Percentiles rank a stretch among this genome's conserved stretches.
These are phyloP conservation scores for Clonostachys byssicola DNA, from an alignment of 2,329 filamentous ascomycete species.

Conservation along the genomic window DNA sequence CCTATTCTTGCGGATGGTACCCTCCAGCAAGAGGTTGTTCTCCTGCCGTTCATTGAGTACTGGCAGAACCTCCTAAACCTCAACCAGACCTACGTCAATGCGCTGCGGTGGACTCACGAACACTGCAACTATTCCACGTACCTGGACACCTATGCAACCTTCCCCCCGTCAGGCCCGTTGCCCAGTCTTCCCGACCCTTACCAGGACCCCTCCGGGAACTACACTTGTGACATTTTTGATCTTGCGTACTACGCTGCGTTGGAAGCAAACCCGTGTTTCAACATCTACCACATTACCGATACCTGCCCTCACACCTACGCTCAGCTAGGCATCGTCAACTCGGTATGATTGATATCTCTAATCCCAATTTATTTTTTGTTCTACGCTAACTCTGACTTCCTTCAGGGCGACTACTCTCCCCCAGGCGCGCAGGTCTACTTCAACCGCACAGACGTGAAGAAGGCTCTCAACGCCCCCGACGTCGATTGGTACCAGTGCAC, in stretches of 20 bases:
- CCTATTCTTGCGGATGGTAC: conserved; percentile 54
- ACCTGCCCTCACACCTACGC: conserved; percentile 72
- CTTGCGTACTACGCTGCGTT: conserved; percentile 49
- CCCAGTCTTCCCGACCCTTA: conserved; percentile 42
- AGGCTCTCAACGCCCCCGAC: conserved; percentile 60
- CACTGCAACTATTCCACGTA: conserved; percentile 61
- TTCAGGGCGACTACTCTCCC: conserved; percentile 32
- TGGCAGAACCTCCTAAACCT: conserved; percentile 58
- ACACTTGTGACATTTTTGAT: conserved; percentile 54
- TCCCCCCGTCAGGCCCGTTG: conserved; percentile 60
- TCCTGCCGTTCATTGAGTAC: conserved; percentile 56
- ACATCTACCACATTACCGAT: conserved; percentile 69
- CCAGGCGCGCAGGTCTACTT: conserved; percentile 60
- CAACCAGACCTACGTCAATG: conserved; percentile 51
- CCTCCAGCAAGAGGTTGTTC: conserved; percentile 39
- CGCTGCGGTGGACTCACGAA: conserved; percentile 46
- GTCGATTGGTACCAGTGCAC: conserved; percentile 57
- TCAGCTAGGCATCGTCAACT: conserved; percentile 65
- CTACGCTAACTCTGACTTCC: too few species aligned
- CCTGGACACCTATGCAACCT: conserved; percentile 57
- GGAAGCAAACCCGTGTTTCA: conserved; percentile 71
- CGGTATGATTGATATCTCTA: conserved; percentile 10
- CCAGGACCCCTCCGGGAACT: conserved; percentile 22
- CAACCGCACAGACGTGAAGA: conserved; percentile 64
- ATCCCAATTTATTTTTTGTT: conserved; percentile 30